Conservation (phyloP, 768 basidiomycete species). For the Ephemerocybe angulata region DNA sequence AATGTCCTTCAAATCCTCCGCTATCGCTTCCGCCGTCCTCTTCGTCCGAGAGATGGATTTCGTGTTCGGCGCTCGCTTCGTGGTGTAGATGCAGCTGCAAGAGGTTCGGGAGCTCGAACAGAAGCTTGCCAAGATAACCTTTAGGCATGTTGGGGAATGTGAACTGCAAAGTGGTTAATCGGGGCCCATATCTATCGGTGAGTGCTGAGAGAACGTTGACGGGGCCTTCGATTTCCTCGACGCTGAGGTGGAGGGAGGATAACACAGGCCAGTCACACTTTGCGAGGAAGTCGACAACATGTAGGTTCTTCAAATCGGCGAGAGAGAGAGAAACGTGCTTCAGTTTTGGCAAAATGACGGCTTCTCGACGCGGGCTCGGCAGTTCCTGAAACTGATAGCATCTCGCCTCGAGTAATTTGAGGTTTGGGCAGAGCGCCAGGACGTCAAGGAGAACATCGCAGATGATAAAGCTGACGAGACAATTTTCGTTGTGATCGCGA, state of each 20-base stretch:
- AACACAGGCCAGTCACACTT: neutral
- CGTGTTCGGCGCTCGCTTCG: neutral
- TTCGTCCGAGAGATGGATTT: neutral
- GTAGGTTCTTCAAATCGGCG: neutral
- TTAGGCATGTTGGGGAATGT: neutral
- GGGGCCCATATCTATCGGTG: neutral
- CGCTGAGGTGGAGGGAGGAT: neutral
- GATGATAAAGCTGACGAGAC: neutral
- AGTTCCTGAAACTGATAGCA: too few relatives aligned
- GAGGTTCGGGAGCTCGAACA: neutral
- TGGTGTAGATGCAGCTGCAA: neutral
- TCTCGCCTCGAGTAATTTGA: neutral
- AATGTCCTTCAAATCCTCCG: neutral
- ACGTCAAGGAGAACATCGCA: neutral
- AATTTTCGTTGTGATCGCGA: neutral
- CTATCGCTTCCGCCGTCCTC: neutral
- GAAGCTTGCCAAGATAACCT: neutral
- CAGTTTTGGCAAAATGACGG: neutral
- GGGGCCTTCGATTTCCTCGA: neutral
- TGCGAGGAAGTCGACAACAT: neutral
- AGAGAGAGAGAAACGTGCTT: neutral
- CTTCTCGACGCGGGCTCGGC: neutral
- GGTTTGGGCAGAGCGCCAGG: neutral
- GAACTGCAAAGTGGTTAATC: neutral
- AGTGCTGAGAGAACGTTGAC: neutral